Base-by-base conservation (phyloP, 441 rosid genomes). In the Flueggea neowawraea region DNA sequence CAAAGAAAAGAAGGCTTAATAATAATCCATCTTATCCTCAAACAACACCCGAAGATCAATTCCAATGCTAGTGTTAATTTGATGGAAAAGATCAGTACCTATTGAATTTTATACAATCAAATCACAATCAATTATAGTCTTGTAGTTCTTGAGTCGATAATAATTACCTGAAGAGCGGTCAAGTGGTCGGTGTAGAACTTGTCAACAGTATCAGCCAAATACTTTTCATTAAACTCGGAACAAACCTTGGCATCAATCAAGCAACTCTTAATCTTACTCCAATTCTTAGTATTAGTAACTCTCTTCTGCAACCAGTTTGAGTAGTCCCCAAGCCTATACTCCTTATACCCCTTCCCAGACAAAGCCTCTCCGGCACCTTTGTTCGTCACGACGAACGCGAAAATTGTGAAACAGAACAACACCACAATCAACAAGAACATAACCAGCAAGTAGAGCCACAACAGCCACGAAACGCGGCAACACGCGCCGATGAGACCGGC, bases 251-350 rank as follows among this genome's bases (percentile, higher is more conserved):
- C 60, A 31, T 84, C 90, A 61, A 58, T 53, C 84, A 93, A 75
- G 69, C 97, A 93, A 66, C 97, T 93, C 85, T 69, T 82, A 56
- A 93, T 82, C 83, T 62, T 90, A 28, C 73, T 83, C 98, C 97
- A 93, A 55, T 85, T 84, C 73, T 88, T 84, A 16, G 65, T 36
- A 58, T 53, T 63, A 28, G 16, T 75, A 49, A 93, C 90, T 64
- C 97, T 84, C 70, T 85, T 88, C 75, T 84, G 89, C 73, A 90
- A 41, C 60, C 60, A 57, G n/a, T 57, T 14, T 6, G 60, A 57
- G 47, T 57, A 57, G 10, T 57, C 60, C 48, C 60, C 60, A 2
- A 57, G 17, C 22, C 43, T 12, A 11, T 57, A 57, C 60, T 57
- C 48, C 49, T 57, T 57, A 11, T 33, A 57, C 45, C 95, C 97